Conservation (phyloP, 352 stramenopile genomes). For the Globisporangium takayamanum region DNA sequence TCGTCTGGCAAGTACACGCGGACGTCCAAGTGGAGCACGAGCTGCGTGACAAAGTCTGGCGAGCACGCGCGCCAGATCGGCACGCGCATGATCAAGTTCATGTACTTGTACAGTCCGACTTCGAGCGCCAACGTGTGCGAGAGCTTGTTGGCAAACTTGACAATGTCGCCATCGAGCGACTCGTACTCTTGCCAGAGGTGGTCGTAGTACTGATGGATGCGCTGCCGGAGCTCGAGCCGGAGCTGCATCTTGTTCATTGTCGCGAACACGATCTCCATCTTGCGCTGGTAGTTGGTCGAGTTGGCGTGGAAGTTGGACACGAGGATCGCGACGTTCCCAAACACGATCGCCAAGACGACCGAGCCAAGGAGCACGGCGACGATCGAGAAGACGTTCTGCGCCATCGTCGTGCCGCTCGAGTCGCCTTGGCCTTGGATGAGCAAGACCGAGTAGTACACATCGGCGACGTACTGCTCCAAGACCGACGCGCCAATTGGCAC, state of each 20-base stretch:
- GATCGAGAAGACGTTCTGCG: slow-evolving; percentile 36
- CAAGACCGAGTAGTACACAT: slow-evolving; percentile 41
- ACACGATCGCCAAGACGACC: slow-evolving; percentile 47
- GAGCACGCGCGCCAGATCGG: slow-evolving; percentile 28
- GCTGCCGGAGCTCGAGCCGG: slow-evolving; percentile 33
- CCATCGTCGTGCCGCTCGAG: slow-evolving; percentile 8
- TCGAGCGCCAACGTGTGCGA: slow-evolving; percentile 58
- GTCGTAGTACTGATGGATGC: slow-evolving; percentile 64
- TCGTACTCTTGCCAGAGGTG: slow-evolving; percentile 68
- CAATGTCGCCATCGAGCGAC: slow-evolving; percentile 45
- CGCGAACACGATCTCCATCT: slow-evolving; percentile 54
- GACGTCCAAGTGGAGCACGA: slow-evolving; percentile 40
- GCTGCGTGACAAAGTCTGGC: slow-evolving; percentile 46
- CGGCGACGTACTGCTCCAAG: slow-evolving; percentile 21
- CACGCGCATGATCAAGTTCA: slow-evolving; percentile 49
- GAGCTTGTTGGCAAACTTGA: slow-evolving; percentile 47
- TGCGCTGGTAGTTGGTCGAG: slow-evolving; percentile 47
- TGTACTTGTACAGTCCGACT: slow-evolving; percentile 69
- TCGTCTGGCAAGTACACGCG: slow-evolving; percentile 61
- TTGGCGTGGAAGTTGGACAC: slow-evolving; percentile 61
- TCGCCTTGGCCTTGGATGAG: slow-evolving; percentile 56
- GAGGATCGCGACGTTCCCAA: slow-evolving; percentile 52
- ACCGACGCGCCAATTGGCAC: neutral
- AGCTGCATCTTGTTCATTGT: slow-evolving; percentile 51
- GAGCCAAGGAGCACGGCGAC: slow-evolving; percentile 40